phyloP scores from a whole-genome alignment of 2,329 filamentous ascomycete species.

The Plectosphaerella plurivora region DNA sequence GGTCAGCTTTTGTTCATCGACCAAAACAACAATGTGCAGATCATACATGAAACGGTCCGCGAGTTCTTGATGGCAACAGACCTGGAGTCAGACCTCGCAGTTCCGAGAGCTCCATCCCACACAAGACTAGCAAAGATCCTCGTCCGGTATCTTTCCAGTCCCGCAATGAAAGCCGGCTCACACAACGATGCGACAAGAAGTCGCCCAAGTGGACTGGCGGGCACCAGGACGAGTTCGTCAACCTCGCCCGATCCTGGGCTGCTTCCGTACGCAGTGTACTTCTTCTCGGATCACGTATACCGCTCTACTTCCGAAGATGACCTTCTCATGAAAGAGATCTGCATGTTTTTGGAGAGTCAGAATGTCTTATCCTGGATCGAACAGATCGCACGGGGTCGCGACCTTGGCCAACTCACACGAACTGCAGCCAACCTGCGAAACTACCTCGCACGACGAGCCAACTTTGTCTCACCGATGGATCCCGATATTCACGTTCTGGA shows the following conservation, averaged over 20 bases:
- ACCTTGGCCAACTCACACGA: conserved; percentile 16
- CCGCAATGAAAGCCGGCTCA: conserved; percentile 10
- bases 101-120: conserved; percentile 13
- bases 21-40: conserved; percentile 16
- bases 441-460: conserved; percentile 18
- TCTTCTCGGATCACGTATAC: conserved; percentile 20
- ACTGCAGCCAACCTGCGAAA: conserved; percentile 23
- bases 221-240: background rate
- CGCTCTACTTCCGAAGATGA: conserved; percentile 12
- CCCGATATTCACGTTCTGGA: conserved; percentile 16
- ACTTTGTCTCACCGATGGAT: conserved; percentile 17
- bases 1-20: conserved; percentile 24
- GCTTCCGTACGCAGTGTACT: conserved; percentile 17
- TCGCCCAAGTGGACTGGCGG: conserved; percentile 1
- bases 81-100: conserved; percentile 11
- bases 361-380: conserved; percentile 27
- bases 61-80: conserved; percentile 20
- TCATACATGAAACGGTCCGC: conserved; percentile 24
- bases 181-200: conserved; percentile 3
- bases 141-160: conserved; percentile 15
- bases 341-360: conserved; percentile 51
- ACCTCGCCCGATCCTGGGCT: conserved; percentile 10
- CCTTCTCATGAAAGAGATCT: conserved; percentile 46
- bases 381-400: conserved; percentile 15
- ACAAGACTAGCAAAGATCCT: conserved; percentile 24